Percentiles rank a stretch among this genome's conserved stretches.
Conservation (phyloP, 2,329 filamentous ascomycete genomes). For the Davidsoniella neocaledoniae region DNA sequence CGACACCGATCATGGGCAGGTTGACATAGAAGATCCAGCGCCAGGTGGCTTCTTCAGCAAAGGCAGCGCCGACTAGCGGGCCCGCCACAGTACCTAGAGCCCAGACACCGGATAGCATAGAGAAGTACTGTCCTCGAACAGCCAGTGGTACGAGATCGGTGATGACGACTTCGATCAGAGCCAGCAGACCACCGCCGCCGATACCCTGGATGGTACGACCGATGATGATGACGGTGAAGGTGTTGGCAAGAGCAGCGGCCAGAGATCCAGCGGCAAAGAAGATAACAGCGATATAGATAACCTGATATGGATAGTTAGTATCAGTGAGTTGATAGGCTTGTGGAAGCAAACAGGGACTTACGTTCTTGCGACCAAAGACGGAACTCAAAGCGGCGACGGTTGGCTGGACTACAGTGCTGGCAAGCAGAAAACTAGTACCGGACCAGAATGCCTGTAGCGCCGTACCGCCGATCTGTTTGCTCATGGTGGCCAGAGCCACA, state of each 20-base stretch:
- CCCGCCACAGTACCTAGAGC: constrained; percentile 32
- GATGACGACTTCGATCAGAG: constrained; percentile 20
- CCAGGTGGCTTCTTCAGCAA: constrained; percentile 16
- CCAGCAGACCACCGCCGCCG: constrained; percentile 21
- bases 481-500: constrained; percentile 24
- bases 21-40: constrained; percentile 24
- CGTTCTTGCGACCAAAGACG: constrained; percentile 21
- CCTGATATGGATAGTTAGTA: constrained; percentile 8
- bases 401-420: constrained; percentile 44
- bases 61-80: constrained; percentile 17
- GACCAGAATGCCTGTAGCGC: constrained; percentile 53
- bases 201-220: constrained; percentile 23
- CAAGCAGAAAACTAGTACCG: constrained; percentile 52
- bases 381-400: constrained; percentile 22
- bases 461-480: constrained; percentile 31
- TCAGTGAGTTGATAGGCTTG: background rate
- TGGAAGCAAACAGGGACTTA: background rate
- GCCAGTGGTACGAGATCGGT: constrained; percentile 26
- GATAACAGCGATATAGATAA: constrained; percentile 17
- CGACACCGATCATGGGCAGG: constrained; percentile 18
- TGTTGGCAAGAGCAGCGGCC: constrained; percentile 20
- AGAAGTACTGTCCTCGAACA: constrained; percentile 25
- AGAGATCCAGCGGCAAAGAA: constrained; percentile 26
- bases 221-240: constrained; percentile 18
- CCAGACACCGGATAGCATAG: constrained; percentile 29